These are phyloP conservation scores for Ceratocystis papillata DNA, from an alignment of 2,329 filamentous ascomycete species.

Conservation along the genomic window DNA sequence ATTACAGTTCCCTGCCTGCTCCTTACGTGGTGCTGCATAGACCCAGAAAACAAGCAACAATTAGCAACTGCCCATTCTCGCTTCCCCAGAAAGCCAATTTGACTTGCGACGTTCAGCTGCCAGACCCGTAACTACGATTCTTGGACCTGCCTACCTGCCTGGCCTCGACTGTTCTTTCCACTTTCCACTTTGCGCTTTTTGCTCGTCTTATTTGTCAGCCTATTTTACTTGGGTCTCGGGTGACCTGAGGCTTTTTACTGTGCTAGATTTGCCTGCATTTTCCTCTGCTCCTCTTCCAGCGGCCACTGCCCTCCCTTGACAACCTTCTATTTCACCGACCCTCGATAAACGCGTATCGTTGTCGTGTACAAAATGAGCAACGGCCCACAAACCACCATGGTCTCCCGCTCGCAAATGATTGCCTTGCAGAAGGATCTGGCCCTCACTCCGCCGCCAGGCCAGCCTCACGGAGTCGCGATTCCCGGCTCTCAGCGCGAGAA, in stretches of 20 bases:
- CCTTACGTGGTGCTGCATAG: background rate
- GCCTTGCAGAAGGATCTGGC: slow-evolving; percentile 38
- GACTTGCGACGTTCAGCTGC: background rate
- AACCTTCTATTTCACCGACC: background rate
- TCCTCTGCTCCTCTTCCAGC: background rate
- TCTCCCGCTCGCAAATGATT: slow-evolving; percentile 11
- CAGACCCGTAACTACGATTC: background rate
- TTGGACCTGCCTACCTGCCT: background rate
- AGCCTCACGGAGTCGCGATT: slow-evolving; percentile 67
- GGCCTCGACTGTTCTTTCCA: background rate
- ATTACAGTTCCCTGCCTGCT: slow-evolving; percentile 22
- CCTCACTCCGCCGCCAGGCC: slow-evolving; percentile 56
- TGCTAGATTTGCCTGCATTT: background rate
- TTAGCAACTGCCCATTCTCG: background rate
- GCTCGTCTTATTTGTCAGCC: background rate
- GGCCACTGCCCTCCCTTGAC: background rate
- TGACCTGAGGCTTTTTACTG: background rate
- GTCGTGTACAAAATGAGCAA: background rate
- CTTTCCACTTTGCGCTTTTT: background rate
- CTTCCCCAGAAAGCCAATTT: background rate
- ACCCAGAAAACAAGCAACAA: background rate
- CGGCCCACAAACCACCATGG: slow-evolving; percentile 2
- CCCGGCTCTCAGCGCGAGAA: slow-evolving; percentile 63
- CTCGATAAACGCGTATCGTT: background rate
- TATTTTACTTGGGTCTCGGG: background rate